phyloP scores from a whole-genome alignment of 495 filamentous ascomycete genomes.

The Annulohypoxylon moriforme region DNA sequence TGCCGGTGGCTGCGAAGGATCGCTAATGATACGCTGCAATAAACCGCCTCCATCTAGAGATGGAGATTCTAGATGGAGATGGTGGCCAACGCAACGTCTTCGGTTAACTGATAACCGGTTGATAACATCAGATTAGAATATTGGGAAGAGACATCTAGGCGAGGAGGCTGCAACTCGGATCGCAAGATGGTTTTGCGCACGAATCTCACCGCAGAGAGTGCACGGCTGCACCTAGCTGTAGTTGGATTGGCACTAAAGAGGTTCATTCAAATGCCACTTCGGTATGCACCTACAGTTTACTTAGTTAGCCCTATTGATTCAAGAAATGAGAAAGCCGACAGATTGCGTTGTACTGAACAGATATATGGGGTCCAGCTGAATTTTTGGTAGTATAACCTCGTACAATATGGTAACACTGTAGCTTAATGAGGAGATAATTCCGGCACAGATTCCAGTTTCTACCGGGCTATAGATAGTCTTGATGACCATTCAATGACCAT shows the following conservation, averaged over 20 bases:
- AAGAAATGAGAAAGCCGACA: background rate
- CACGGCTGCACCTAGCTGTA: background rate
- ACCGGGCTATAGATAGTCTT: slow-evolving; percentile 3
- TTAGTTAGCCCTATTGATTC: background rate
- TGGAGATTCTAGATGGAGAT: slow-evolving; percentile 22
- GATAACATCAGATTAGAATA: background rate
- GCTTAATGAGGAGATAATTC: background rate
- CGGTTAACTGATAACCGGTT: background rate
- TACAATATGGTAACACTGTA: slow-evolving; percentile 11
- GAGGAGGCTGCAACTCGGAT: background rate
- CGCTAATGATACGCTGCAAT: slow-evolving; percentile 36
- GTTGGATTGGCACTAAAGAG: background rate
- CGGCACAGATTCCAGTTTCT: background rate
- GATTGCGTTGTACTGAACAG: background rate
- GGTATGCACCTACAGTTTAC: too few species aligned
- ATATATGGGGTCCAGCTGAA: slow-evolving; percentile 19
- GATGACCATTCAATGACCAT: background rate
- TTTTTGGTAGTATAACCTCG: slow-evolving; percentile 1
- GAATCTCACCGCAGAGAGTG: background rate
- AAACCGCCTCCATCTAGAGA: slow-evolving; percentile 19
- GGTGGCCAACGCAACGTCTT: slow-evolving; percentile 4
- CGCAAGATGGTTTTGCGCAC: background rate
- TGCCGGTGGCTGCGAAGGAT: slow-evolving; percentile 33
- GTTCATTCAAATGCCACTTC: background rate
- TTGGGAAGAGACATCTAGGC: background rate